Conservation (phyloP, 2,329 filamentous ascomycete species). For the Colletotrichum sansevieriae region DNA sequence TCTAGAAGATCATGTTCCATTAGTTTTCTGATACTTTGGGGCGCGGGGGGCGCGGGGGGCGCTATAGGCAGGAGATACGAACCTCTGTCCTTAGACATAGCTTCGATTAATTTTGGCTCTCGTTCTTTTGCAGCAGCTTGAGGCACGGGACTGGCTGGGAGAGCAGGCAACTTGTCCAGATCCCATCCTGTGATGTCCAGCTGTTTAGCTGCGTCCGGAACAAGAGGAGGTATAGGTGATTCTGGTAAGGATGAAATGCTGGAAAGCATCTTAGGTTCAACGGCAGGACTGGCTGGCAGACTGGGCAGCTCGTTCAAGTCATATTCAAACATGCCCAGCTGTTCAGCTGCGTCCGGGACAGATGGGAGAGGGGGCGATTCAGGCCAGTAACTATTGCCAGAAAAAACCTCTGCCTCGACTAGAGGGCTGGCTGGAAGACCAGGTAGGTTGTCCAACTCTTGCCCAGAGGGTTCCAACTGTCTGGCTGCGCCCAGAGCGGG, state of each 20-base stretch:
- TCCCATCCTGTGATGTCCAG: constrained; percentile 2
- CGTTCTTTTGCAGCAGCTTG: constrained; percentile 44
- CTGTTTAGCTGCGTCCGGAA: not conserved
- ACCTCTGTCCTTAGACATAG: constrained; percentile 58
- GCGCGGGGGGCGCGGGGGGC: constrained; percentile 46
- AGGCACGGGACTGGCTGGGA: constrained; percentile 35
- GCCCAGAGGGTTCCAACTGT: not conserved
- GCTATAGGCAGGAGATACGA: constrained; percentile 57
- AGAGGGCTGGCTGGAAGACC: constrained; percentile 1
- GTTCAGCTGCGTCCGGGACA: not conserved
- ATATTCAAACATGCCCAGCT: not conserved
- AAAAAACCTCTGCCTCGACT: not conserved
- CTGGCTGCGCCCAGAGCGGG: constrained; percentile 1
- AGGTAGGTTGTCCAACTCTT: constrained; percentile 1
- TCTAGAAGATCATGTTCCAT: constrained; percentile 43
- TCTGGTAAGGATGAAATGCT: not conserved
- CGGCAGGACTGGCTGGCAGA: constrained; percentile 31
- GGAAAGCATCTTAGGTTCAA: not conserved
- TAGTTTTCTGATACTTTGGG: constrained; percentile 42
- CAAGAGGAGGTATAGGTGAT: constrained; percentile 13
- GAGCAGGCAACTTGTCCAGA: constrained; percentile 38
- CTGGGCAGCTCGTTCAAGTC: constrained; percentile 32
- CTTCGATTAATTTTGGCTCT: constrained; percentile 56
- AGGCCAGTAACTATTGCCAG: not conserved
- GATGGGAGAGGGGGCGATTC: constrained; percentile 22